A percentile compares a stretch with the other conserved stretches of the same genome.
phyloP scores from a whole-genome alignment of 2,329 filamentous ascomycete genomes.

The Colletotrichum truncatum region DNA sequence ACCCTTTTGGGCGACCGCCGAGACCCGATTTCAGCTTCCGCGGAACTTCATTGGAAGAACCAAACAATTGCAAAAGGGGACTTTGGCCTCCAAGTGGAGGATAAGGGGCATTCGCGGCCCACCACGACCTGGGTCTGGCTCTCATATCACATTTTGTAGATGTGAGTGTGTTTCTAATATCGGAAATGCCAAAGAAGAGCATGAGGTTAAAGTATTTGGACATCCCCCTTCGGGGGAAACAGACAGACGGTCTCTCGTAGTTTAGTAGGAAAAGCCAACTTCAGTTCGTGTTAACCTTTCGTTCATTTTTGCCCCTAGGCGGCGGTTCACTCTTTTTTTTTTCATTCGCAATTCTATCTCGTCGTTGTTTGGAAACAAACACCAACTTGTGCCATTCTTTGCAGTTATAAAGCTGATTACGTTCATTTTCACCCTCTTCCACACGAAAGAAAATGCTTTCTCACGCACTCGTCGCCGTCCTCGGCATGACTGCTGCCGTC shows the following conservation, averaged over 20 bases:
- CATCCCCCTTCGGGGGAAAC: background rate
- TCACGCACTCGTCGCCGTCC: background rate
- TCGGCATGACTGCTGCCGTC: background rate
- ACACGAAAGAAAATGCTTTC: background rate
- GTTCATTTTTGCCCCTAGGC: too few species aligned
- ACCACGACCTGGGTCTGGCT: background rate
- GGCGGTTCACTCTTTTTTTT: background rate
- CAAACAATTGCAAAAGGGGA: background rate
- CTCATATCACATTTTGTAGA: background rate
- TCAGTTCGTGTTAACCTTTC: too few species aligned
- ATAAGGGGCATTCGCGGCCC: background rate
- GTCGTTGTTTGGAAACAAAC: too few species aligned
- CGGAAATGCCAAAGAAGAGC: background rate
- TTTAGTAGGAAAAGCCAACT: too few species aligned
- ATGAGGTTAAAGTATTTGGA: background rate
- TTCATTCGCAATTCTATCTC: too few species aligned
- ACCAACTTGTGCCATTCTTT: background rate
- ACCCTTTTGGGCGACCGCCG: background rate
- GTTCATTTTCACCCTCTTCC: background rate
- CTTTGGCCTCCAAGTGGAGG: constrained; percentile 14
- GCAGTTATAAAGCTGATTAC: too few species aligned
- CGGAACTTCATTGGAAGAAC: background rate
- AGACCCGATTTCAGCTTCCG: background rate
- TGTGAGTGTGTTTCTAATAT: too few species aligned
- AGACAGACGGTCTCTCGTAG: too few species aligned